Conservation (phyloP, 495 filamentous ascomycete genomes). For the Penicillium verhagenii region DNA sequence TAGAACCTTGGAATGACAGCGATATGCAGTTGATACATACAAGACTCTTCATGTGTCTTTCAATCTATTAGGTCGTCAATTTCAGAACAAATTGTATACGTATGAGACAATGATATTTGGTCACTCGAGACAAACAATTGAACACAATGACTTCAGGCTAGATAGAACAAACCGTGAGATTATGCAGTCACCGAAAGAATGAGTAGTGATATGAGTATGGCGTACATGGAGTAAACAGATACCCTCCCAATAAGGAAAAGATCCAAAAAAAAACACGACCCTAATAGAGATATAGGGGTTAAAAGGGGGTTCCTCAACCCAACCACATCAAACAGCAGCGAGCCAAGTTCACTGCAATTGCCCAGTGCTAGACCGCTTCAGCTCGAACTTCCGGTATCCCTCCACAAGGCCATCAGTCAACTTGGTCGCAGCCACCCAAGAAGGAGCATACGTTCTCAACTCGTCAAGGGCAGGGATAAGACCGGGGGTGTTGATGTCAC, state of each 20-base stretch:
- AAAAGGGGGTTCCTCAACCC: no score
- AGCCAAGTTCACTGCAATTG: background rate
- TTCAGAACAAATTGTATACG: no score
- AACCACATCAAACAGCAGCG: background rate
- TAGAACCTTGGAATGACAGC: no score
- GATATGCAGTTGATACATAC: no score
- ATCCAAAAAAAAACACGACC: background rate
- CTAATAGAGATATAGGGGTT: background rate
- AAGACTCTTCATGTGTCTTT: no score
- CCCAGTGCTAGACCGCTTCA: background rate
- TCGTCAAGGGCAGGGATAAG: conserved; percentile 87
- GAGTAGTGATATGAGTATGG: background rate
- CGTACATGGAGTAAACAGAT: background rate
- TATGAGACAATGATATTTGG: no score
- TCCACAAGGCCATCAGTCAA: conserved; percentile 78
- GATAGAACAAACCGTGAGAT: background rate
- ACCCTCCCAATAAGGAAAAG: background rate
- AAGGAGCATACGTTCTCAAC: conserved; percentile 67
- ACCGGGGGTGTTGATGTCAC: conserved; percentile 70
- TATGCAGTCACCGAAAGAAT: background rate
- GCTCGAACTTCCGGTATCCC: conserved; percentile 58
- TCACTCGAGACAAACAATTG: no score
- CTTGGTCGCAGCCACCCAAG: conserved; percentile 77
- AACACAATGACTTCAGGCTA: no score
- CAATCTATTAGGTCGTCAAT: no score